Base-by-base conservation (phyloP, 2,329 filamentous ascomycete genomes). In the Neofusicoccum umdonicola region DNA sequence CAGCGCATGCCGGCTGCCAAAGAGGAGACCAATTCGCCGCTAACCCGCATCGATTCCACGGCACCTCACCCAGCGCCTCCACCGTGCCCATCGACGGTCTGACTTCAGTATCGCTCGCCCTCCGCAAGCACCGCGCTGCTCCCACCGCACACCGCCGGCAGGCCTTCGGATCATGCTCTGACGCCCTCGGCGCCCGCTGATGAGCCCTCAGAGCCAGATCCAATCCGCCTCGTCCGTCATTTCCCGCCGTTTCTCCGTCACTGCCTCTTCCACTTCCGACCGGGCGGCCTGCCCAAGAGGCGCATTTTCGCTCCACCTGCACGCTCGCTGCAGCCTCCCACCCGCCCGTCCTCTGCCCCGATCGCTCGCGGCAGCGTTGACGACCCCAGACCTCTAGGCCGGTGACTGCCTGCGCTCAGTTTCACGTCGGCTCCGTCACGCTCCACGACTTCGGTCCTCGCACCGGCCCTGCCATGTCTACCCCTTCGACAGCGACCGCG, bases 401-500 rank as follows among this genome's bases (percentile, higher is more conserved):
- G 39, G 52, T 44, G 52, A 27, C 27, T 27, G 51, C 31, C 62
- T 41, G 27, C 31, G 31, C 27, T 19, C 44, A 41, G 42, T 64
- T 58, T 61, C 58, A 50, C 50, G 47, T 60, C 64, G 58, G 63
- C 51, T 44, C 61, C 41, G 47, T 51, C 42, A 48, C 62, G 52
- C 42, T 47, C 47, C 45, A 52, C 60, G 45, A 62, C 45, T 51
- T 62, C 45, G 47, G 60, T 65, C 44, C 52, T 65, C 41, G 62
- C 42, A 54, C 62, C 56, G 48, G 31, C 54, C 41, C 56, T 39
- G 71, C 71, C 68, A 80, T 80, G 78, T 79, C 77, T 68, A 79
- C 78, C 65, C 78, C 78, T 65, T 79, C 77, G 54, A 80, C 78
- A 11, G 78, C 77, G 65, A 80, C 78, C 64, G 77, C 77, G 62